Evolutionary conservation across 2,329 filamentous ascomycete genomes (phyloP), one percentile per base, ranked within the genome.

Genomic region (Phaeosphaeria sp.): DNA sequence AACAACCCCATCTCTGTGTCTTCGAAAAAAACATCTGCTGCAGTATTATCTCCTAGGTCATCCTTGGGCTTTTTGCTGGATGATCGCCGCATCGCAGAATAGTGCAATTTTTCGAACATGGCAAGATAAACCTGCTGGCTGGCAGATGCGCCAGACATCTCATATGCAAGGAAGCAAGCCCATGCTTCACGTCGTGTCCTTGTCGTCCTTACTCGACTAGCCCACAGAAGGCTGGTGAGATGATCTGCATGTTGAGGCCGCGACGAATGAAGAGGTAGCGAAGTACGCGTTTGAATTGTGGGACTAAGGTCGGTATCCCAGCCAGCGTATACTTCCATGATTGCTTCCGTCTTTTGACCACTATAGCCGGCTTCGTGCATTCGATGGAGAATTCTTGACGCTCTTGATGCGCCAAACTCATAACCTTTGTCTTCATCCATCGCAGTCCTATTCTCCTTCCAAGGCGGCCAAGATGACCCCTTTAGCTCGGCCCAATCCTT

Each of bases 241-340:
- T 43, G 36, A 7, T 46, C 20, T 33, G 48, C 9, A 23, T 64
- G 46, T 42, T 25, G 20, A 18, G 54, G 54, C 22, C 54, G 46
- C 6, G 57, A 55, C 22, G 58, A 61, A 6, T 62, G 41, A 18
- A 46, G 55, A 3, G 58, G 75, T 57, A 83, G 67, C n/a, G 81
- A 66, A 4, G 77, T 78, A 56, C 87, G 79, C 2, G 80, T 86
- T 69, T 89, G 87, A 41, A 89, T 84, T 0, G 87, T 89, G 13
- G 87, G 87, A 59, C 85, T 89, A 13, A 77, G 72, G 71, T 89
- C 87, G 1, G 82, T 82, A 63, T 89, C 86, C 86, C 87, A 89
- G 1, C 87, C 87, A 33, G 85, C 80, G 60, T 85, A 80, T 6
- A 89, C 78, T 46, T 77, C 69, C 9, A 83, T 82, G n/a, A 82